These are phyloP conservation scores for Arthrobotrys iridis DNA, from an alignment of 2,329 filamentous ascomycete species.

Conservation along the genomic window DNA sequence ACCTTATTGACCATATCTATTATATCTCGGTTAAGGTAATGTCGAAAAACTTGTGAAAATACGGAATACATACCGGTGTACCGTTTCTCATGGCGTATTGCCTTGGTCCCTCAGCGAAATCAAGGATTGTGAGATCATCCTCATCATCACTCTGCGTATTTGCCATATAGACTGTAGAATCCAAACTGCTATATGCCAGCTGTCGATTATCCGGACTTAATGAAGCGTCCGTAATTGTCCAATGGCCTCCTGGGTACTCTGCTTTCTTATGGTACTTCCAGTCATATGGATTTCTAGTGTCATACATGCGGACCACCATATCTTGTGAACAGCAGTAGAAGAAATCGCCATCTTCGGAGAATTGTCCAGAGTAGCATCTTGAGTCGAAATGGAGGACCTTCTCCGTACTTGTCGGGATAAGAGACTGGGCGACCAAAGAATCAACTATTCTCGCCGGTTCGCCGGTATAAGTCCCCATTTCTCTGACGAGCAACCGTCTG, in stretches of 20 bases:
- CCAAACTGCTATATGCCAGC: conserved; percentile 90
- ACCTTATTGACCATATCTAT: conserved; percentile 87
- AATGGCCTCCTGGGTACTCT: conserved; percentile 83
- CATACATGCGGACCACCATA: conserved; percentile 95
- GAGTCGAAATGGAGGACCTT: conserved; percentile 87
- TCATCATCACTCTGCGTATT: conserved; percentile 76
- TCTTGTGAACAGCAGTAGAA: conserved; percentile 94
- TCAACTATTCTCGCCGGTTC: conserved; percentile 66
- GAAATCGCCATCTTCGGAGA: conserved; percentile 96
- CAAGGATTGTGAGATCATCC: conserved; percentile 60
- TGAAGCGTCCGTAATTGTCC: conserved; percentile 95
- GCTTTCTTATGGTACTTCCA: conserved; percentile 97
- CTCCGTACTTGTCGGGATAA: conserved; percentile 66
- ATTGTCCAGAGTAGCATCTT: conserved; percentile 93
- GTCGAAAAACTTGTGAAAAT: conserved; percentile 47
- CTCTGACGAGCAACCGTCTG: conserved; percentile 77
- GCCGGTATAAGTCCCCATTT: conserved; percentile 75
- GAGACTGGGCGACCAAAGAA: conserved; percentile 33
- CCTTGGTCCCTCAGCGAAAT: conserved; percentile 55
- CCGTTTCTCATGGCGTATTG: conserved; percentile 55
- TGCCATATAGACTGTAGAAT: conserved; percentile 83
- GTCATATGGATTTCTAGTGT: conserved; percentile 91
- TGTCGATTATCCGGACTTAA: conserved; percentile 91
- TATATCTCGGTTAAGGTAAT: conserved; percentile 57
- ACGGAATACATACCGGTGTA: conserved; percentile 63